Conservation (phyloP, 1,139 yeast genomes). For the Taphrina wiesneri region DNA sequence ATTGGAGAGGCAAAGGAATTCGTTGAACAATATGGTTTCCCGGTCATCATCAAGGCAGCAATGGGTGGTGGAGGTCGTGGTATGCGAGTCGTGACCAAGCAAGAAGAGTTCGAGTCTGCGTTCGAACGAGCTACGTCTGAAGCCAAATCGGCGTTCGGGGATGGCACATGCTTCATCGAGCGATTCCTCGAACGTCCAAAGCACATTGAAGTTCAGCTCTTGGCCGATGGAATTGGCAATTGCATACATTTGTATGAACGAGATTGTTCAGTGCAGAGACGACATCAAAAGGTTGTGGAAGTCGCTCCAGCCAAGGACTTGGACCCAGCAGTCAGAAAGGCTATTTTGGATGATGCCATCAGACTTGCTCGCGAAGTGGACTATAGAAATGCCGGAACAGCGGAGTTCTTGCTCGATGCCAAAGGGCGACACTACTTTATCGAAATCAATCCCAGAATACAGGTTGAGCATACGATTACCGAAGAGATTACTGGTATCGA, state of each 20-base stretch:
- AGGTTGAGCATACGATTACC: conserved; percentile 45
- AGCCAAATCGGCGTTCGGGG: conserved; percentile 92
- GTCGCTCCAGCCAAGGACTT: conserved; percentile 98
- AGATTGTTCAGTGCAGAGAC: conserved; percentile 98
- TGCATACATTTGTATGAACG: conserved; percentile 95
- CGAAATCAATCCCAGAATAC: conserved; percentile 98
- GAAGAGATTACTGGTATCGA: conserved; percentile 99
- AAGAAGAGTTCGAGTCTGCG: conserved; percentile 89
- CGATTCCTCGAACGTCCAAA: conserved; percentile 93
- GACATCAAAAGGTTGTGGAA: conserved; percentile 98
- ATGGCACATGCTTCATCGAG: conserved; percentile 97
- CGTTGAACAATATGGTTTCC: conserved; percentile 82
- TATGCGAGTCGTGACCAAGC: conserved; percentile 98
- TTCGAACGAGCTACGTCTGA: conserved; percentile 92
- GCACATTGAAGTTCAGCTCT: conserved; percentile 94
- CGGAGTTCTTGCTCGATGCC: conserved; percentile 91
- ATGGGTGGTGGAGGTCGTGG: conserved; percentile 99
- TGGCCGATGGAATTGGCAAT: conserved; percentile 93
- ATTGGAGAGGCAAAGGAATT: conserved; percentile 76
- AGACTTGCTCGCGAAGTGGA: conserved; percentile 82
- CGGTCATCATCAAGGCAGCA: conserved; percentile 97
- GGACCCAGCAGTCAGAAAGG: conserved; percentile 78
- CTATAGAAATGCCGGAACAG: conserved; percentile 97
- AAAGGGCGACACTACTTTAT: conserved; percentile 96
- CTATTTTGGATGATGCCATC: conserved; percentile 91